These are phyloP conservation scores for Saccharum hybrid DNA, from an alignment of 202 grass and related monocot genomes.

Conservation along the genomic window DNA sequence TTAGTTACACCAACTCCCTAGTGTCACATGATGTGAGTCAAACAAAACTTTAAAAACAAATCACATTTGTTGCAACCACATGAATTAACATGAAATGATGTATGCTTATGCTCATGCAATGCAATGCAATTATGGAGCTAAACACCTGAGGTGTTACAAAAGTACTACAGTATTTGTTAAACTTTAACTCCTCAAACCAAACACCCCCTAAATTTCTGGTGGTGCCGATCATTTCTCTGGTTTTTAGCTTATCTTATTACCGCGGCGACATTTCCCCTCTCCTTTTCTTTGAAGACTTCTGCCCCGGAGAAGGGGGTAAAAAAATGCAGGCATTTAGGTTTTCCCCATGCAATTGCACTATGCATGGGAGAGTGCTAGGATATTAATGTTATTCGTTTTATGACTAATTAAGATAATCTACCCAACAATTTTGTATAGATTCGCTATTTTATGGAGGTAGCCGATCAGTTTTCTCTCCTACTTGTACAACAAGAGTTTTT, in stretches of 20 bases:
- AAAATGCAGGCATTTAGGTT: not conserved
- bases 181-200: no score
- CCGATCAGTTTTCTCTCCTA: not conserved
- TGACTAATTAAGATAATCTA: not conserved
- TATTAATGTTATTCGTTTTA: not conserved
- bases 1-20: no score
- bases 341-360: not conserved
- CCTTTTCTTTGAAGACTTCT: no score
- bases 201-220: conserved; percentile 31
- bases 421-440: not conserved
- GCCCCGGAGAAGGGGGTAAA: no score
- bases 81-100: no score
- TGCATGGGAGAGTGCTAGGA: not conserved
- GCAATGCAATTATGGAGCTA: no score
- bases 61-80: no score
- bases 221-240: not conserved
- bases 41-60: no score
- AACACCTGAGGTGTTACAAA: no score
- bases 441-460: conserved; percentile 44
- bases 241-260: conserved; percentile 1
- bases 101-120: no score
- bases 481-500: not conserved
- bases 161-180: no score
- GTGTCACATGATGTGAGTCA: no score
- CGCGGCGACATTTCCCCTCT: not conserved